These are phyloP conservation scores for Sclerotinia minor DNA, from an alignment of 2,329 filamentous ascomycete species.

Conservation along the genomic window DNA sequence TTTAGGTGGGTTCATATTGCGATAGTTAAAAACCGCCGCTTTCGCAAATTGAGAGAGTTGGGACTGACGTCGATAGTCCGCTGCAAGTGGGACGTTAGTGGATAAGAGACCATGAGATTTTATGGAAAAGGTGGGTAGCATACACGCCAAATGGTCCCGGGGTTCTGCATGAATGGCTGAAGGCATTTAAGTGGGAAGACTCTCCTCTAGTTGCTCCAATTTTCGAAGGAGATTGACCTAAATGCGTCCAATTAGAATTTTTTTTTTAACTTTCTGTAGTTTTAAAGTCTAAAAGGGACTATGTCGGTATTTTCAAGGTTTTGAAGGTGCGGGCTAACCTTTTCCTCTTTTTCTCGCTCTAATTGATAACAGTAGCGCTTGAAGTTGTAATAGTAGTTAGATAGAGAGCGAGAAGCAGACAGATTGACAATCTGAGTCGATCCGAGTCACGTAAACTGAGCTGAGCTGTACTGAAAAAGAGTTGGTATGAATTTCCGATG, in stretches of 20 bases:
- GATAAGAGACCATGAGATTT: not conserved
- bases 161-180: constrained; percentile 24
- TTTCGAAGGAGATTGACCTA: not conserved
- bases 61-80: constrained; percentile 26
- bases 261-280: constrained; percentile 3
- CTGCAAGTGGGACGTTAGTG: constrained; percentile 18
- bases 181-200: constrained; percentile 20
- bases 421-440: not conserved
- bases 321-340: constrained; percentile 10
- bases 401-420: not conserved
- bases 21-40: constrained; percentile 20
- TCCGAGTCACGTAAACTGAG: too few relatives aligned
- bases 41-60: constrained; percentile 23
- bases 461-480: not conserved
- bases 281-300: constrained; percentile 13
- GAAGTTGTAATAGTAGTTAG: not conserved
- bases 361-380: not conserved
- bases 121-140: constrained; percentile 16
- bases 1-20: constrained; percentile 17
- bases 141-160: constrained; percentile 23
- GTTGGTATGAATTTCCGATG: not conserved
- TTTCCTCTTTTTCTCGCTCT: constrained; percentile 3
- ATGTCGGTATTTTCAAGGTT: constrained; percentile 12
- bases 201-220: not conserved
- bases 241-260: constrained; percentile 5